Conservation (phyloP, 306 rosid species). For the Ochetophila trinervis region DNA sequence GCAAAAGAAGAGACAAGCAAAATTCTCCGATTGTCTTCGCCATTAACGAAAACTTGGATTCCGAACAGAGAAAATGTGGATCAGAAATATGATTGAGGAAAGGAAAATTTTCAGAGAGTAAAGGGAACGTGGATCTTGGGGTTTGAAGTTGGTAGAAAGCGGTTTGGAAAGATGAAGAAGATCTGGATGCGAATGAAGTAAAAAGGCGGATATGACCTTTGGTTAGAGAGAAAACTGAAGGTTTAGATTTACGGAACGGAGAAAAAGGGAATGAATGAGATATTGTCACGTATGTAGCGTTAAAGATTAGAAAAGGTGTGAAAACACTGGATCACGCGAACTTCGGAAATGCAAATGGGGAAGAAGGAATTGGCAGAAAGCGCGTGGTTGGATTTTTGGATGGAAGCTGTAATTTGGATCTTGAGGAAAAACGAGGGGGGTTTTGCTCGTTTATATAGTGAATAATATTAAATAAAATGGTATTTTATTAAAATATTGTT, state of each 20-base stretch:
- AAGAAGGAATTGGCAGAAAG: not conserved
- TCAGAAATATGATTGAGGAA: conserved; percentile 13
- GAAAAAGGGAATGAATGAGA: not conserved
- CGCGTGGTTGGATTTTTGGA: too few relatives aligned
- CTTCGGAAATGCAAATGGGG: conserved; percentile 9
- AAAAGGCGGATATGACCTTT: conserved; percentile 17
- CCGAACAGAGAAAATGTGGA: conserved; percentile 33
- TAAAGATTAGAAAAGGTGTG: conserved; percentile 5
- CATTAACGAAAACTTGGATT: conserved; percentile 23
- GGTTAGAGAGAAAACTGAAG: conserved; percentile 21
- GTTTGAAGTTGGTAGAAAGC: not conserved
- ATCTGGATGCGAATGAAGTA: conserved; percentile 37
- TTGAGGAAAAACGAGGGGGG: too few relatives aligned
- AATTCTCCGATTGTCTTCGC: conserved; percentile 22
- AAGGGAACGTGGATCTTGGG: conserved; percentile 11
- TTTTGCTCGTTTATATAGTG: too few relatives aligned
- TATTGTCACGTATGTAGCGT: conserved; percentile 32
- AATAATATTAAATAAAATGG: too few relatives aligned
- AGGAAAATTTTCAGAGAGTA: not conserved
- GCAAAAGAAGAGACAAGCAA: conserved; percentile 18
- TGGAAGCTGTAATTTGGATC: too few relatives aligned
- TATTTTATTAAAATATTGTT: too few relatives aligned
- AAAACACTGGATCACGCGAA: conserved; percentile 7
- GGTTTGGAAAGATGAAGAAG: conserved; percentile 15
- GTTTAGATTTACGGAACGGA: conserved; percentile 37